These are phyloP conservation scores for Phytophthora chlamydospora DNA, from an alignment of 352 stramenopile species.

Conservation along the genomic window DNA sequence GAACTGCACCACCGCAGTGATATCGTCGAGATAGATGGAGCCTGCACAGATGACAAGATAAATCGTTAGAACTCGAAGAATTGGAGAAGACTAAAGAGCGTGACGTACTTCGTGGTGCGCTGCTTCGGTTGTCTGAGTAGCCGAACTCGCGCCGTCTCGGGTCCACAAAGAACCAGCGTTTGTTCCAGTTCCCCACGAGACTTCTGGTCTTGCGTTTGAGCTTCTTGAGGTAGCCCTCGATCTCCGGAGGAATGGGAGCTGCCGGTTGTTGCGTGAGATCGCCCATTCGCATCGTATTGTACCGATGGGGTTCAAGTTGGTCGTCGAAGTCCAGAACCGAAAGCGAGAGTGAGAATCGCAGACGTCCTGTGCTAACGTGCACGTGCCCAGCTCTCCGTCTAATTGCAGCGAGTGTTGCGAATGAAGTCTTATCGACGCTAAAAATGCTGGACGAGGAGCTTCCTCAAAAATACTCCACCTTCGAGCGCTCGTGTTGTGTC, in stretches of 20 bases:
- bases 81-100: not conserved
- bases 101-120: conserved; percentile 53
- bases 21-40: conserved; percentile 87
- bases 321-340: conserved; percentile 5
- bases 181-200: conserved; percentile 81
- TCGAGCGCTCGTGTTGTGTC: too few relatives aligned
- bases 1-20: conserved; percentile 86
- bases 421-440: conserved; percentile 31
- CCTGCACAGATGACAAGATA: conserved; percentile 33
- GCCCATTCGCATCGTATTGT: conserved; percentile 27
- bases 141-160: conserved; percentile 75
- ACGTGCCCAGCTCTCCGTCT: conserved; percentile 12
- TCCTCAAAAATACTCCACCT: conserved; percentile 26
- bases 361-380: conserved; percentile 1
- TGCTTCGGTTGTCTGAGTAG: conserved; percentile 63
- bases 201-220: conserved; percentile 88
- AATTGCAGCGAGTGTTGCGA: conserved; percentile 22
- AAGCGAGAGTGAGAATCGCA: conserved; percentile 30
- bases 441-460: conserved; percentile 15
- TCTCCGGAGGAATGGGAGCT: conserved; percentile 67
- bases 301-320: not conserved
- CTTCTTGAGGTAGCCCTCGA: conserved; percentile 89
- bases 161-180: conserved; percentile 89
- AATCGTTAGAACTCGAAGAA: conserved; percentile 3
- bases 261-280: conserved; percentile 41